Base-by-base conservation (phyloP, 2,329 filamentous ascomycete species). In the Lomentospora prolificans region DNA sequence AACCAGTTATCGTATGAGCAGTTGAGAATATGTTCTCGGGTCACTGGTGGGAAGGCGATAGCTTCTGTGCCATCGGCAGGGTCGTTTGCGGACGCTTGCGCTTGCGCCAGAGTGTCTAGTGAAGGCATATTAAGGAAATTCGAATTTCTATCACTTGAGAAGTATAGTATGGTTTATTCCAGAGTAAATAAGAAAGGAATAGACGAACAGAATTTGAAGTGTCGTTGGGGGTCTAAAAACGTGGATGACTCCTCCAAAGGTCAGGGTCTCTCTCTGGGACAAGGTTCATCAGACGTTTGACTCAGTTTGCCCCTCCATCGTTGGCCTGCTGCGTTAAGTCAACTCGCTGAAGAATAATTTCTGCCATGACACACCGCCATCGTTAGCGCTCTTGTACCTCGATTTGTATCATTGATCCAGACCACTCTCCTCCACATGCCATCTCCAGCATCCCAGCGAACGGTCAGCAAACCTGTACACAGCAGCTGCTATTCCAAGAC, bases 1-100 rank as follows among this genome's bases (percentile, higher is more conserved):
- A 96, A 89, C 94, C 94, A 99, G 58, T 79, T 82, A 67, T 96
- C 88, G 70, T 95, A 96, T 44, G 94, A 95, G 72, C 92, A 99
- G 70, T 96, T 87, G 55, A 96, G 75, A 59, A 99, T 95, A 65
- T 99, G 92, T 50, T 86, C 82, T 66, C 85, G 87, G 30, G 85
- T 90, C 57, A 96, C 81, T 1, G 90, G 89, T 19, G 90, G 88
- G 66, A 99, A 97, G 19, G 81, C 82, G 17, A 44, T n/a, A 9
- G 50, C 46, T 14, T 51, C 46, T 9, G 17, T 9, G 17, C 22
- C 27, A 25, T 14, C 10, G 41, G 28, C 31, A 44, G 53, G 53
- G 46, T 55, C 22, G n/a, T 27, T 22, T 14, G 27, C 7, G 6
- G 30, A n/a, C 53, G 19, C 14, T 22, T 31, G 12, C 25, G n/a